phyloP scores from a whole-genome alignment of 164 flowering plant genomes.

The Malania oleifera region DNA sequence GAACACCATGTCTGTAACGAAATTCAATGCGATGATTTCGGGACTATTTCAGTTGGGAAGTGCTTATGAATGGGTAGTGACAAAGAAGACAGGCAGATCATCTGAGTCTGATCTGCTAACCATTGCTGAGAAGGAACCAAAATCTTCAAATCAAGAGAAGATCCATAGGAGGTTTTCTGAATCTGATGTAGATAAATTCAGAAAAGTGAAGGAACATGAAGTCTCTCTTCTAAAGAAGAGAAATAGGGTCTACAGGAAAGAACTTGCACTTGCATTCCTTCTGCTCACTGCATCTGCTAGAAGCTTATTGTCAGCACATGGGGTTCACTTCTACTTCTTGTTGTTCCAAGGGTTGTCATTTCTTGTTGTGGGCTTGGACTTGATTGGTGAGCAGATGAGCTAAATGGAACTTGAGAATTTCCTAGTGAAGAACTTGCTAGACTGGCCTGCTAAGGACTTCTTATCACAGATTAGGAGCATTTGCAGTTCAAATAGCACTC shows the following conservation, averaged over 20 bases:
- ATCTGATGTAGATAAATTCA: conserved; percentile 40
- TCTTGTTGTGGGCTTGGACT: conserved; percentile 61
- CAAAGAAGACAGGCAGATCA: conserved; percentile 68
- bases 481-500: not conserved
- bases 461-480: not conserved
- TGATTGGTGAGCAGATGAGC: conserved; percentile 66
- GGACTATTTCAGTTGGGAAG: conserved; percentile 71
- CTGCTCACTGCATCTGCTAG: conserved; percentile 64
- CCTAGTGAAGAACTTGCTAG: not conserved
- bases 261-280: conserved; percentile 59
- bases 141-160: conserved; percentile 35
- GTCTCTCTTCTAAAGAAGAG: conserved; percentile 23
- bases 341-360: conserved; percentile 71
- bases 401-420: conserved; percentile 12
- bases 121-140: conserved; percentile 52
- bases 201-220: conserved; percentile 38
- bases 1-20: conserved; percentile 82
- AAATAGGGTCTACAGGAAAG: conserved; percentile 49
- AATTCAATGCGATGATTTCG: conserved; percentile 75
- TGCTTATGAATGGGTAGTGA: conserved; percentile 75
- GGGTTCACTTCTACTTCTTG: conserved; percentile 70
- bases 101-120: conserved; percentile 61
- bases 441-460: not conserved
- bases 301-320: conserved; percentile 65
- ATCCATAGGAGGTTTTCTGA: conserved; percentile 46